Base-by-base conservation (phyloP, 108 stramenopile species). In the Cyclotella choctawhatcheeana region DNA sequence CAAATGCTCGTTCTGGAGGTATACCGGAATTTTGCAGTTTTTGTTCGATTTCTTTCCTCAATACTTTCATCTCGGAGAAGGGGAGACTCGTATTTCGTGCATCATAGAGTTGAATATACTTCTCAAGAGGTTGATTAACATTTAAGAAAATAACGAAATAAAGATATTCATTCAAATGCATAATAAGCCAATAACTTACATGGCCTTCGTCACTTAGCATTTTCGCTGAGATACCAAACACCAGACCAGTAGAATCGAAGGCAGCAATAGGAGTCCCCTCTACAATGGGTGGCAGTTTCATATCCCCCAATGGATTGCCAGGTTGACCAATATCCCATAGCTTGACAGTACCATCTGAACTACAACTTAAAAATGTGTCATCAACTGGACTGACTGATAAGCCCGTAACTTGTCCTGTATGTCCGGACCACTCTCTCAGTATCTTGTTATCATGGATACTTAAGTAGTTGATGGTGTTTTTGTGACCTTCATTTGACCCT, bases 361-460 rank as follows among this genome's bases (percentile, higher is more conserved):
- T 80, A 16, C 85, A 85, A 34, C 82, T 88, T 10, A 95, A 61
- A 65, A 95, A 95, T 25, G 73, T 84, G 65, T 95, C 94, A 67
- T 95, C 86, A 37, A 84, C 77, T 7, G 94, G 94, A 67, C 84
- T 85, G 73, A 91, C 75, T 44, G 81, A 83, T 17, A 95, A 74
- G 10, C 80, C 72, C 27, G 70, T 73, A 1, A 95, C 69, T 22
- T 58, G 53, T 30, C 84, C 86, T 12, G 82, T 66, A 53, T 95
- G 94, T 0, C 94, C 94, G 14, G 80, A 82, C 65, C 91, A 94
- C 60, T 91, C 85, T 2, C 93, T 67, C 58, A 94, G 48, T 34
- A 92, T 88, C 62, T 92, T 94, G 71, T 94, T 94, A 44, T 94
- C 93, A 43, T 90, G 78, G 12, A 90, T 34, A 25, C 88, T 89